These are phyloP conservation scores for Eucalyptus erythrocorys DNA, from an alignment of 345 rosid genomes.

Conservation along the genomic window DNA sequence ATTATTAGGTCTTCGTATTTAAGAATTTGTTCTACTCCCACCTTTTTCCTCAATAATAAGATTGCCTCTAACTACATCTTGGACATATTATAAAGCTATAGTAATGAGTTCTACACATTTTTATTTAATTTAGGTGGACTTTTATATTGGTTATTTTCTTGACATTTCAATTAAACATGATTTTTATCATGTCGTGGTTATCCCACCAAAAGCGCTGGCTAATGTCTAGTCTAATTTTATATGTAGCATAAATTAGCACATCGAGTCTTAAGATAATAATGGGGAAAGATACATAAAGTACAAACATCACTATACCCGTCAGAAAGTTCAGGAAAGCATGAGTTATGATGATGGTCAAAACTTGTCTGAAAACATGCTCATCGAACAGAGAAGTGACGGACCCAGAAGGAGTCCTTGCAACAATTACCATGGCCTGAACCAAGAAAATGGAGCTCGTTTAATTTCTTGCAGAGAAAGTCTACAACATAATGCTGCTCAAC, in stretches of 20 bases:
- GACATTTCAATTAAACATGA: neutral
- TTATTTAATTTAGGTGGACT: neutral
- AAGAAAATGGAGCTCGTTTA: neutral
- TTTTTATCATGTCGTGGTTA: neutral
- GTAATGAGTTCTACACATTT: neutral
- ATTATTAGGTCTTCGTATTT: neutral
- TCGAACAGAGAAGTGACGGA: slow-evolving; percentile 55
- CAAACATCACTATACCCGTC: slow-evolving; percentile 40
- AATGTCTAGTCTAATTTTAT: neutral
- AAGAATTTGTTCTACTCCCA: neutral
- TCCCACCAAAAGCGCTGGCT: neutral
- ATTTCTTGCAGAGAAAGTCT: neutral
- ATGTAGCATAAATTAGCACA: neutral
- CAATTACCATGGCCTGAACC: slow-evolving; percentile 81
- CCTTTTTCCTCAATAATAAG: neutral
- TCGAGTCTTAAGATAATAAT: neutral
- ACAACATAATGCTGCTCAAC: neutral
- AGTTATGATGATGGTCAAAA: slow-evolving; percentile 80
- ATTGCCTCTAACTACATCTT: neutral
- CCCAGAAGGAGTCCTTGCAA: slow-evolving; percentile 80
- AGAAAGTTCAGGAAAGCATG: slow-evolving; percentile 77
- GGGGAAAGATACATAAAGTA: neutral
- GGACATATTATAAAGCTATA: neutral
- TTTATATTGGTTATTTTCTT: neutral
- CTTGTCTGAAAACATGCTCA: slow-evolving; percentile 41